Base-by-base conservation (phyloP, 305 asterid species). In the Fraxinus albicans region DNA sequence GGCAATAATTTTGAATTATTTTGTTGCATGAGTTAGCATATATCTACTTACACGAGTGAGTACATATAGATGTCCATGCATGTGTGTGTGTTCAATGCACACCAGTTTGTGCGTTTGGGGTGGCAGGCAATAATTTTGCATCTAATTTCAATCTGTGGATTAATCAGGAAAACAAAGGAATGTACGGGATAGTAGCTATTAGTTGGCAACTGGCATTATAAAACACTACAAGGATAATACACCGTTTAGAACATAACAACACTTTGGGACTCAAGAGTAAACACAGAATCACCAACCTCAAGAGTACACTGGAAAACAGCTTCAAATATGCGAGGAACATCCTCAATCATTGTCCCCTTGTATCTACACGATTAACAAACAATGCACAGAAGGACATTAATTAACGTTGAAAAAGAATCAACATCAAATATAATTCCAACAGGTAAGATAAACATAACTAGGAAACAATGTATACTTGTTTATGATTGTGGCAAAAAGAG, bases 251-350 rank as follows among this genome's bases (percentile, higher is more conserved):
- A 53, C 40, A 29, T 60, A 67, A 82, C 55, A 9, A 8, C 1
- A 50, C 44, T 40, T 67, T 40, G 8, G 8, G 25, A 80, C 67
- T 38, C 13, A 76, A 53, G 67, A 15, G 69, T 8, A 36, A 60
- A 69, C 17, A 76, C 77, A 55, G 12, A 31, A 65, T 85, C 27
- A 63, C 93, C 80, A 80, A 96, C 99, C 99, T 95, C 99, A 47
- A 96, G 91, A 79, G 99, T 96, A 90, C 99, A 95, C 88, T 93
- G 97, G 82, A 96, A 96, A 85, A 91, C 98, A 86, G 99, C 98
- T 86, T 95, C 99, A 86, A 95, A 96, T 90, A 96, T 94, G 84
- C 94, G 93, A 82, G 97, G 97, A 81, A 96, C 97, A 81, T 97
- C 99, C 29, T 97, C 98, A 76, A 94, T 91, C 99, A 97, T 95